phyloP scores from a whole-genome alignment of 83 land plant genomes.

The Picea mariana region DNA sequence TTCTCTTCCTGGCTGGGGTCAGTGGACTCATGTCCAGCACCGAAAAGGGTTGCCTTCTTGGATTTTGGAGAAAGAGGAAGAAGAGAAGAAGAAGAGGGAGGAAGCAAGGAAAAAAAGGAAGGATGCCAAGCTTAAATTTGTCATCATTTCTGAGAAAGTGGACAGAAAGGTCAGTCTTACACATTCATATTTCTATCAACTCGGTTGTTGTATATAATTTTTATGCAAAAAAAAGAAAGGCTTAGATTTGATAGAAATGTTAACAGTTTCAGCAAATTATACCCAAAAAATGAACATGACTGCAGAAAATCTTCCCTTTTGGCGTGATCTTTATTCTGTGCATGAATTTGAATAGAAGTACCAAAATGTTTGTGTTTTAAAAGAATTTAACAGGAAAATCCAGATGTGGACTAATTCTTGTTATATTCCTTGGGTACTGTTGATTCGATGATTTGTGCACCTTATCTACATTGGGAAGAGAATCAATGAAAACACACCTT shows the following conservation, averaged over 20 bases:
- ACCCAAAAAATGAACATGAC: too few species aligned
- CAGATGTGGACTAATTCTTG: too few species aligned
- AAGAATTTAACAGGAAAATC: too few species aligned
- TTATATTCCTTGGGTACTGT: too few species aligned
- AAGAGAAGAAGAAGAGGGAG: constrained; percentile 62
- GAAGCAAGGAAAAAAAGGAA: constrained; percentile 65
- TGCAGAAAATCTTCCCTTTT: not conserved
- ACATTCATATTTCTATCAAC: constrained; percentile 10
- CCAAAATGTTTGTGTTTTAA: not conserved
- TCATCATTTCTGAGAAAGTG: constrained; percentile 80
- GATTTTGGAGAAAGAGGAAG: constrained; percentile 72
- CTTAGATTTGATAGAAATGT: not conserved
- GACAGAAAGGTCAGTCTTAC: constrained; percentile 76
- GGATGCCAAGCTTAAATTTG: constrained; percentile 85
- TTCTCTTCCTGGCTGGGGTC: constrained; percentile 94
- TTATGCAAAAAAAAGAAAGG: not conserved
- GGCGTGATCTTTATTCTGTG: not conserved
- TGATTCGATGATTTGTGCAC: too few species aligned
- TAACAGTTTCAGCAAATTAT: not conserved
- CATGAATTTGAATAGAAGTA: not conserved
- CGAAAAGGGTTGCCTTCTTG: constrained; percentile 76
- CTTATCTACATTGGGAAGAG: too few species aligned
- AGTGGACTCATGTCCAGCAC: constrained; percentile 84
- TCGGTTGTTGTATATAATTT: not conserved
- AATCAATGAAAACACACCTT: too few species aligned